Conservation (phyloP, 2,329 filamentous ascomycete species). For the Scytalidium sp. region DNA sequence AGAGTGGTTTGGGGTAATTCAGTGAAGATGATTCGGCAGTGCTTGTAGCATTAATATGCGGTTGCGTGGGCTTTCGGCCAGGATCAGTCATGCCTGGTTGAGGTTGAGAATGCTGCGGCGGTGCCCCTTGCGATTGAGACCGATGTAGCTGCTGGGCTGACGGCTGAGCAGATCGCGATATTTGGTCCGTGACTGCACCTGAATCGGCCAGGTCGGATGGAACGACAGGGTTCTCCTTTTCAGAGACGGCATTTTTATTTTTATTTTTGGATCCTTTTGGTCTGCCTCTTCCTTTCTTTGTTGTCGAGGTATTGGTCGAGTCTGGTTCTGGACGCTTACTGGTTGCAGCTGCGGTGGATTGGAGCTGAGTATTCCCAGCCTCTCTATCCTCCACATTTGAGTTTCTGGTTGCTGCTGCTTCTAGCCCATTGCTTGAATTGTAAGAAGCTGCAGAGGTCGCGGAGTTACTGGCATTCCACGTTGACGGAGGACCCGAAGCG, state of each 20-base stretch:
- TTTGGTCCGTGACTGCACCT: neutral
- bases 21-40: neutral
- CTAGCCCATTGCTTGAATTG: neutral
- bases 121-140: neutral
- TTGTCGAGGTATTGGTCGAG: constrained; percentile 15
- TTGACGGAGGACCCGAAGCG: neutral
- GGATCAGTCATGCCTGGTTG: neutral
- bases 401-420: neutral
- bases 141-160: neutral
- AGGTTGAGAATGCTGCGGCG: neutral
- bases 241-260: constrained; percentile 26
- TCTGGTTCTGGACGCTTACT: constrained; percentile 12
- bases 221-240: constrained; percentile 21
- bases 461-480: neutral
- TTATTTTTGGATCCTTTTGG: constrained; percentile 53
- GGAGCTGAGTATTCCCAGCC: neutral
- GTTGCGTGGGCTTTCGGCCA: neutral
- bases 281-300: constrained; percentile 34
- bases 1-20: constrained; percentile 19
- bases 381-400: neutral
- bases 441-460: neutral
- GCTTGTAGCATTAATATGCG: neutral
- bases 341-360: neutral
- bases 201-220: neutral
- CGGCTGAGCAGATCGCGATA: neutral